Percentiles rank a stretch among this genome's conserved stretches.
phyloP scores from a whole-genome alignment of 2,329 filamentous ascomycete genomes.

The Aureobasidium vineae region DNA sequence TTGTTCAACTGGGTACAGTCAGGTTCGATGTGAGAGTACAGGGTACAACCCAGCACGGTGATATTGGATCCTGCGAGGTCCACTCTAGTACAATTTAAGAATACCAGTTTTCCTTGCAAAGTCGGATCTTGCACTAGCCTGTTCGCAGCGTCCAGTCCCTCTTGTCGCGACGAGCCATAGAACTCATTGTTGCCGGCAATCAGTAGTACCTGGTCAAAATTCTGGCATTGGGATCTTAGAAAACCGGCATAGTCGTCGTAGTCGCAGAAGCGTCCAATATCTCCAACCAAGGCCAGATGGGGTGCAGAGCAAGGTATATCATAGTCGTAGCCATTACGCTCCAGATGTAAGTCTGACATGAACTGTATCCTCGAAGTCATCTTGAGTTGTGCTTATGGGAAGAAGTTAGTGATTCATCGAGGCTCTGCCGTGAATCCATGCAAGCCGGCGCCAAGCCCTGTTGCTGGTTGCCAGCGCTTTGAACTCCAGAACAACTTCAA shows the following conservation, averaged over 20 bases:
- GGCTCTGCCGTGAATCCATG: not conserved
- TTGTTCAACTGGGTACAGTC: constrained; percentile 41
- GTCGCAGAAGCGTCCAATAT: constrained; percentile 52
- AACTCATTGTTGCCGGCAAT: constrained; percentile 58
- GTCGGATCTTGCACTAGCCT: constrained; percentile 43
- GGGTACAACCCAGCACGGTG: constrained; percentile 56
- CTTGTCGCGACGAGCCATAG: constrained; percentile 46
- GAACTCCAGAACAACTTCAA: not conserved
- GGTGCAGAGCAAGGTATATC: constrained; percentile 42
- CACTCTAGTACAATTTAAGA: constrained; percentile 44
- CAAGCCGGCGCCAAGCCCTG: not conserved
- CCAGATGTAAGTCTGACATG: constrained; percentile 54
- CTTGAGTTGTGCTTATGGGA: not conserved
- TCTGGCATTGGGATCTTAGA: constrained; percentile 43
- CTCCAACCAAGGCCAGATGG: constrained; percentile 51
- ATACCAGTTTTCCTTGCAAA: constrained; percentile 42
- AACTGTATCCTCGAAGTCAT: constrained; percentile 38
- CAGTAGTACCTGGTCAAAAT: constrained; percentile 49
- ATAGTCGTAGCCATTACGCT: constrained; percentile 43
- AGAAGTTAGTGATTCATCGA: not conserved
- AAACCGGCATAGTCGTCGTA: constrained; percentile 50
- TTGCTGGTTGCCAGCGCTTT: constrained; percentile 2
- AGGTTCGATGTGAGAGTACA: constrained; percentile 53
- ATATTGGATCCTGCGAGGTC: constrained; percentile 42
- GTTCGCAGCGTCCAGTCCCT: constrained; percentile 42